Evolutionary conservation across 176 grass and related monocot species (phyloP).

Genomic region (Typha latifolia): DNA sequence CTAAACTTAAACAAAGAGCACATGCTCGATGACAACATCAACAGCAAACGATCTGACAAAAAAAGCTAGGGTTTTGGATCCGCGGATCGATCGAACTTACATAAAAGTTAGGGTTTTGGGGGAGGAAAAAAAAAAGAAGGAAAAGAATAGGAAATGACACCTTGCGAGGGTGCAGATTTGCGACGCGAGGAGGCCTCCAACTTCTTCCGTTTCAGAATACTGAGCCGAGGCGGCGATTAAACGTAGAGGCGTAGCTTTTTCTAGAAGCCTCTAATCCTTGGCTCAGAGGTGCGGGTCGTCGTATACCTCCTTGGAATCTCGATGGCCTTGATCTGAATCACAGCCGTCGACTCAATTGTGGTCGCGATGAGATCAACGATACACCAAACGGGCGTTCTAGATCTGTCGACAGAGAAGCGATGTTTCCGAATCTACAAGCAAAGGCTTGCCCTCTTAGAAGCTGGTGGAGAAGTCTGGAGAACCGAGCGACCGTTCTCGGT

Average conservation of each 20-base stretch:
- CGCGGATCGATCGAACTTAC: not conserved
- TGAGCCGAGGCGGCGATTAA: not conserved
- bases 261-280: not conserved
- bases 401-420: no score
- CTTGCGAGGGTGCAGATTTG: not conserved
- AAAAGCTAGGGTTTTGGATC: not conserved
- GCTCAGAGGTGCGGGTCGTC: no score
- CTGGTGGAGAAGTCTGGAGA: no score
- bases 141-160: not conserved
- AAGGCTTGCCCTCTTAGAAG: no score
- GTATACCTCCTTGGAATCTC: no score
- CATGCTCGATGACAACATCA: not conserved
- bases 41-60: not conserved
- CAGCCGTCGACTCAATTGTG: no score
- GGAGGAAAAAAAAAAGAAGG: not conserved
- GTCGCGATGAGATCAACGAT: no score
- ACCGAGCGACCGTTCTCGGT: no score
- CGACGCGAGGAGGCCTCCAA: not conserved
- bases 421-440: no score
- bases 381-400: no score
- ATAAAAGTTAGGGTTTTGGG: not conserved
- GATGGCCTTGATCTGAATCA: no score
- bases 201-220: not conserved
- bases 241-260: not conserved
- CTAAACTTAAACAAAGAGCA: not conserved